Base-by-base conservation (phyloP, 1,284 basidiomycete species). In the Crepidotus sp. region DNA sequence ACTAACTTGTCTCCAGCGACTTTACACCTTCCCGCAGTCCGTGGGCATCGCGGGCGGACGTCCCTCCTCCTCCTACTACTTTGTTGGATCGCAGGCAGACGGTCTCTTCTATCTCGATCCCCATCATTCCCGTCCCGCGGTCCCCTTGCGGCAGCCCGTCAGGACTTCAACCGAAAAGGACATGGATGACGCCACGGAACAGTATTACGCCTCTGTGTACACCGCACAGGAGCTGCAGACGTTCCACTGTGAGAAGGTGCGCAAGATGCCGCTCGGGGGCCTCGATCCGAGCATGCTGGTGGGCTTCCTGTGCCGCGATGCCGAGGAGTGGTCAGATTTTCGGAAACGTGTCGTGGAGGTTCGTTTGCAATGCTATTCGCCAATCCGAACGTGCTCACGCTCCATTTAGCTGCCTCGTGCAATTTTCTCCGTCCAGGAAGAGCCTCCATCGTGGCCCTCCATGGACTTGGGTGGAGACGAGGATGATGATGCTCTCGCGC, bases 211-310 rank as follows among this genome's bases (percentile, higher is more conserved):
- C n/a, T 64, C 57, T 0, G 62, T 67, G 11, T 72, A 72, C 52
- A 59, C 58, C 9, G 54, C 60, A 6, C 85, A 70, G 6, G 86
- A 93, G 57, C 66, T 97, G 22, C 75, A 75, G 52, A 94, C 90
- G 2, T 98, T 92, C 70, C 95, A 98, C 62, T 93, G 91, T 60
- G 93, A 97, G 19, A 80, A 84, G 15, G 83, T 97, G 33, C 74
- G 90, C 59, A 93, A 94, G 73, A 93, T 98, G 88, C 84, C 86
- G 0, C 65, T 98, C 36, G 78, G 80, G 29, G 82, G 83, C n/a
- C 65, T 98, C 41, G 95, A 98, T 60, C 95, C 96, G 9, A 95
- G 91, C 57, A 98, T 98, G 95, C 69, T 98, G 7, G 71, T 98
- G 42, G 94, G 94, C 13, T 97, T 98, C 62, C 60, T 98, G 53